Base-by-base conservation (phyloP, 139 green algal species). In the Chlorella ohadii region DNA sequence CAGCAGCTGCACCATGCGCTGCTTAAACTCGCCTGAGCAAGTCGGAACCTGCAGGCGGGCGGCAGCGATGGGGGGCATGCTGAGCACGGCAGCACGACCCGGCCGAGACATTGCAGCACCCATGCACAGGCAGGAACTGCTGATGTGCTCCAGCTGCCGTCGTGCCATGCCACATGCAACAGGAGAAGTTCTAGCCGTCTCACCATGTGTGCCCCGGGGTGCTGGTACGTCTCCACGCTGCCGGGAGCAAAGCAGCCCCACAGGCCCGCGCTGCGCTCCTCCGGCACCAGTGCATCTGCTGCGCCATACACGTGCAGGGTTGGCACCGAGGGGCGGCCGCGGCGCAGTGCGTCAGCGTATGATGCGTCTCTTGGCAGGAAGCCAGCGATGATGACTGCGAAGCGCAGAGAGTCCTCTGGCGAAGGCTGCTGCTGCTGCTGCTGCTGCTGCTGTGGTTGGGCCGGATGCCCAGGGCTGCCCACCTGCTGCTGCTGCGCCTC, bases 291-390 rank as follows among this genome's bases (percentile, higher is more conserved):
- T 33, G 38, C n/a, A 81, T 94, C 91, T 3, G 27, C 63, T 5
- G 74, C 34, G 7, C 92, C 92, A 0, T 51, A 55, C 15, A 94
- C 71, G 31, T 91, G 86, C 72, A 94, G 83, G 11, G 72, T 63
- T 1, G 88, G 81, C 55, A 88, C 12, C 1, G 66, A 4, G 28
- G 44, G 78, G 22, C 57, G 2, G 6, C 44, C 70, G 12, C 28
- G n/a, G 36, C 38, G 17, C 36, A 94, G 25, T 3, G 88, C 67
- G 1, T 77, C 41, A 1, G 90, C 89, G 34, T 87, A 90, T 2
- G 67, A 28, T 4, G 77, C 78, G 57, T 95, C 90, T 0, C 88
- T 55, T 0, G 92, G 89, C 47, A 93, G 70, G 76, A 95, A 92
- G 11, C 91, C 91, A 0, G 82, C 82, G 33, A 89, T 76, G 20